These are phyloP conservation scores for Coelastrella sp. DNA, from an alignment of 139 green algal species.

Conservation along the genomic window DNA sequence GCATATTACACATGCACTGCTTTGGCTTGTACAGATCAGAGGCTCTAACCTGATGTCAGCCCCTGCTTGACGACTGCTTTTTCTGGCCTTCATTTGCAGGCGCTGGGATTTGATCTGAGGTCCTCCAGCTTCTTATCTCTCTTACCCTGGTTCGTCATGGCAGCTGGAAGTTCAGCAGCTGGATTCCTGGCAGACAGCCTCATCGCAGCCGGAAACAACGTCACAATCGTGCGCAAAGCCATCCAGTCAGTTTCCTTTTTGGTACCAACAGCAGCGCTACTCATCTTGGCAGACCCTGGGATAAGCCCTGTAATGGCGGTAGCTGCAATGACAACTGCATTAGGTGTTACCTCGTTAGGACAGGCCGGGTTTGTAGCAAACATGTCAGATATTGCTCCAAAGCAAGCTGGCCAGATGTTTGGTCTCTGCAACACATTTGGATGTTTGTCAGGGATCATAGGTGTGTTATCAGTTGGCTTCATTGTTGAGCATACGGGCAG, in stretches of 20 bases:
- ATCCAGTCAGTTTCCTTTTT: constrained; percentile 87
- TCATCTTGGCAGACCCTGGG: constrained; percentile 62
- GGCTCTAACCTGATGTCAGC: no score
- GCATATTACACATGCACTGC: no score
- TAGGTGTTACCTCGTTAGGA: constrained; percentile 85
- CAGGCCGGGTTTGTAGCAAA: constrained; percentile 89
- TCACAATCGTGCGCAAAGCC: constrained; percentile 70
- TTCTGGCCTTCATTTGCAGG: constrained; percentile 37
- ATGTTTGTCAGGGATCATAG: constrained; percentile 80
- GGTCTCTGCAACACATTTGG: constrained; percentile 93
- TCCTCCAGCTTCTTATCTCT: constrained; percentile 82
- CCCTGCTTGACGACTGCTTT: no score
- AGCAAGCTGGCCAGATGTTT: constrained; percentile 81
- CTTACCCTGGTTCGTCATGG: constrained; percentile 92
- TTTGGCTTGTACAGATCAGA: no score
- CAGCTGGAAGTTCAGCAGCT: constrained; percentile 67
- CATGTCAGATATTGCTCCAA: constrained; percentile 90
- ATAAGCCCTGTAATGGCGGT: constrained; percentile 58
- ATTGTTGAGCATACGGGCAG: constrained; percentile 81
- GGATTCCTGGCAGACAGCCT: constrained; percentile 83
- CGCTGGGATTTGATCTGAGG: constrained; percentile 79
- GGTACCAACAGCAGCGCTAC: constrained; percentile 78
- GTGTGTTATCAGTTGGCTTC: constrained; percentile 79
- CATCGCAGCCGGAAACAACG: constrained; percentile 58
- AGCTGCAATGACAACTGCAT: constrained; percentile 75